Conservation (phyloP, 2,329 filamentous ascomycete genomes). For the Claviceps cyperi region DNA sequence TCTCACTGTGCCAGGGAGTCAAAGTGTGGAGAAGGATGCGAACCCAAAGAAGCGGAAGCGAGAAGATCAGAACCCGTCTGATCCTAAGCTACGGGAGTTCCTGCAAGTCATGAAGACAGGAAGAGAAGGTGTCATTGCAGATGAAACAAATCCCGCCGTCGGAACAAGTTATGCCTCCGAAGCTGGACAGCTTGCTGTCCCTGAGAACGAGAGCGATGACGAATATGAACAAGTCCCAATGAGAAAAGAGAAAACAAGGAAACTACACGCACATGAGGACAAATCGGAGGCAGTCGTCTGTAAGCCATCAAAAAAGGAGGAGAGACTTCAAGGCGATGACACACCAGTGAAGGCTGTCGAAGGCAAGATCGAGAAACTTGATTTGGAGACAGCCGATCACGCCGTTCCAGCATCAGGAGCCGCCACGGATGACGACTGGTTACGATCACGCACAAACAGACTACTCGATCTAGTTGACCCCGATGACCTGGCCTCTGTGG, state of each 20-base stretch:
- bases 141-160: conserved; percentile 14
- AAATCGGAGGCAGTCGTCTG: conserved; percentile 3
- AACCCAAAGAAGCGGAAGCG: conserved; percentile 55
- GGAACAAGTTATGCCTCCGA: conserved; percentile 9
- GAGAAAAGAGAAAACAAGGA: conserved; percentile 33
- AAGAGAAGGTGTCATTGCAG: conserved; percentile 19
- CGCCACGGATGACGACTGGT: conserved; percentile 77
- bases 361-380: conserved; percentile 8
- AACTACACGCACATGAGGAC: conserved; percentile 12
- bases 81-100: conserved; percentile 77
- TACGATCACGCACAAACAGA: conserved; percentile 76
- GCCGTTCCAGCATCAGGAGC: conserved; percentile 25
- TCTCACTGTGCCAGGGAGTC: conserved; percentile 9
- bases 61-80: conserved; percentile 40
- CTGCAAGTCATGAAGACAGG: conserved; percentile 62
- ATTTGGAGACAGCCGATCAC: conserved; percentile 12
- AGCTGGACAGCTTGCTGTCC: conserved; percentile 22
- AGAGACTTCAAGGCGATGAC: background rate
- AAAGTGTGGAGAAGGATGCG: conserved; percentile 17
- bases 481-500: conserved; percentile 32
- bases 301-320: conserved; percentile 6
- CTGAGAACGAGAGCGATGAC: conserved; percentile 51
- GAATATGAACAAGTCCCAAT: conserved; percentile 56
- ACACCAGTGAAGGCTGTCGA: conserved; percentile 3
- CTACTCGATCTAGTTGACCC: conserved; percentile 74